These are phyloP conservation scores for Mimosa pudica DNA, from an alignment of 306 rosid species.

Conservation along the genomic window DNA sequence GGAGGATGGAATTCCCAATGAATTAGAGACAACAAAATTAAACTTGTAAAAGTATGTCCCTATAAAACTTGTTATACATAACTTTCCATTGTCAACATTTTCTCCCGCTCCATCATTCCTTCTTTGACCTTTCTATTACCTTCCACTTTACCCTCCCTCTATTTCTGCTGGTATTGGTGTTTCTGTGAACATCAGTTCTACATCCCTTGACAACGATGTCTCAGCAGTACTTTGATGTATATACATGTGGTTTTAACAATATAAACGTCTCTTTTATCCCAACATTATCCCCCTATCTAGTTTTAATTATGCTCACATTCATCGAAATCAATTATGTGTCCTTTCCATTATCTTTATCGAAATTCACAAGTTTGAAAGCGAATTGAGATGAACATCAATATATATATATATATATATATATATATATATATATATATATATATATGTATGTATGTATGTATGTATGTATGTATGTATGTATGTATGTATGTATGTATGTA, in stretches of 20 bases:
- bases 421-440: too few species aligned
- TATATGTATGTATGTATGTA: too few species aligned
- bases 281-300: neutral
- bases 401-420: too few species aligned
- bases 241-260: neutral
- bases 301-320: neutral
- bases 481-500: too few species aligned
- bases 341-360: neutral
- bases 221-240: neutral
- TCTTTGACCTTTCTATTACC: slow-evolving; percentile 31
- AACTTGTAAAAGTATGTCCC: slow-evolving; percentile 44
- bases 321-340: neutral
- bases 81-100: slow-evolving; percentile 42
- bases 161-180: neutral
- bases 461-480: too few species aligned
- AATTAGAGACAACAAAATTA: slow-evolving; percentile 29
- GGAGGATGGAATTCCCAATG: slow-evolving; percentile 41
- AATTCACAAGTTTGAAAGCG: neutral
- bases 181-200: neutral
- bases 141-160: neutral
- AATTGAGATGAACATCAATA: neutral
- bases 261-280: neutral
- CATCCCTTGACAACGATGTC: slow-evolving; percentile 2
- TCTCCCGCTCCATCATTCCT: slow-evolving; percentile 45
- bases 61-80: slow-evolving; percentile 1